Base-by-base conservation (phyloP, 345 rosid genomes). In the Salix exigua region DNA sequence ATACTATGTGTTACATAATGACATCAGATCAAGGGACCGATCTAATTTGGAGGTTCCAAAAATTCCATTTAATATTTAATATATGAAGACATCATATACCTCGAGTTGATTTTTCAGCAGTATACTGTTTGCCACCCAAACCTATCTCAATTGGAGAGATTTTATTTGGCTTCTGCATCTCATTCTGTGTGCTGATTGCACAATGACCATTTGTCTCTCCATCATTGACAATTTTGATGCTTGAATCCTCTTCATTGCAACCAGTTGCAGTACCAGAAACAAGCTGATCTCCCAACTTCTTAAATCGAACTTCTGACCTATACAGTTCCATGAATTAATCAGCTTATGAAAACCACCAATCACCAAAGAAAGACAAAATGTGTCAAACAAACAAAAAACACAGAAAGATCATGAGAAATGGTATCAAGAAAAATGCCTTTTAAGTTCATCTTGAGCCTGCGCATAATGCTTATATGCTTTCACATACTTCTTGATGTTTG, bases 281-380 rank as follows among this genome's bases (percentile, higher is more conserved):
- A 81, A 96, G 94, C 82, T 92, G 92, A 80, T 84, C 87, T 77
- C 87, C 98, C 81, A 90, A 77, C 83, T 84, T 91, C 79, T 90
- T 88, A 73, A 92, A 87, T 63, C 91, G 94, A 71, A 77, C 82
- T 85, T 94, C 86, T 73, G 97, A 91, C 85, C 99, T 96, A 74
- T 72, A 77, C 50, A 83, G 73, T 82, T 78, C 35, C 30, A 73
- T 63, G 73, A 42, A 53, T 63, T 75, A 69, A 68, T 7, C 37
- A 33, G 63, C 64, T 74, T 16, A 11, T 68, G 46, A 77, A 67
- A 58, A 35, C 73, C 71, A 58, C 13, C 70, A 68, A 74, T 58
- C 21, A 50, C 58, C 69, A 28, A 67, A 55, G 18, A 40, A 31
- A 33, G 53, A n/a, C 13, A 66, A 76, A 63, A 35, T 9, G 71